Conservation (phyloP, 176 grass and related monocot species). For the Paspalum vaginatum region DNA sequence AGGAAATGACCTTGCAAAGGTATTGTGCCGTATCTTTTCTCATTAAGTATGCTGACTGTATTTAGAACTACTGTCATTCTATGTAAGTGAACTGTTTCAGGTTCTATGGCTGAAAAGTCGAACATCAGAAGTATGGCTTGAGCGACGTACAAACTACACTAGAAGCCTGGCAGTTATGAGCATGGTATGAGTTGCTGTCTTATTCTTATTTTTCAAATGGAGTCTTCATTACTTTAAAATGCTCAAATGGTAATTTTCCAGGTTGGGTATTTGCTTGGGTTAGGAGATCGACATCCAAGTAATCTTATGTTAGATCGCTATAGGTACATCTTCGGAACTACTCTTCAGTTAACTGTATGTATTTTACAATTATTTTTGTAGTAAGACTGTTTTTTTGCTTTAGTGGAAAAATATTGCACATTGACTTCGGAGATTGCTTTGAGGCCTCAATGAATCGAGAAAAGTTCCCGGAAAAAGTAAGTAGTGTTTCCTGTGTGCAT, state of each 20-base stretch:
- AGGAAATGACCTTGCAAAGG: slow-evolving; percentile 97
- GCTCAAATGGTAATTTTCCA: slow-evolving; percentile 49
- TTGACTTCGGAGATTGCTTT: slow-evolving; percentile 98
- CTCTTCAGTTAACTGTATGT: not conserved
- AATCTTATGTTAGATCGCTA: slow-evolving; percentile 97
- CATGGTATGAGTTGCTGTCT: slow-evolving; percentile 71
- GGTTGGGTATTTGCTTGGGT: slow-evolving; percentile 97
- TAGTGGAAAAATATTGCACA: slow-evolving; percentile 99
- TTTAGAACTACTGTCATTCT: slow-evolving; percentile 9
- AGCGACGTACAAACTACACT: slow-evolving; percentile 93
- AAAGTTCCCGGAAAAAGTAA: slow-evolving; percentile 98
- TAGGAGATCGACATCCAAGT: slow-evolving; percentile 97
- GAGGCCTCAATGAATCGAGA: slow-evolving; percentile 99
- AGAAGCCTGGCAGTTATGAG: slow-evolving; percentile 99
- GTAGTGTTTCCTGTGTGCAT: slow-evolving; percentile 28
- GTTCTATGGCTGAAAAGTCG: slow-evolving; percentile 97
- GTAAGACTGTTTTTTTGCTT: slow-evolving; percentile 42
- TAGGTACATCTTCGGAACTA: slow-evolving; percentile 53
- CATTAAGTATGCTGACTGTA: slow-evolving; percentile 3
- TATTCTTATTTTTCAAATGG: slow-evolving; percentile 16
- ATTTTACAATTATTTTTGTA: slow-evolving; percentile 21
- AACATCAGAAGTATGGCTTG: slow-evolving; percentile 96
- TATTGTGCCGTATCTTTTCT: slow-evolving; percentile 38
- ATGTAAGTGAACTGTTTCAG: slow-evolving; percentile 49
- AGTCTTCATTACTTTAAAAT: slow-evolving; percentile 22